These are phyloP conservation scores for Micractinium conductrix DNA, from an alignment of 139 green algal genomes.

Conservation along the genomic window DNA sequence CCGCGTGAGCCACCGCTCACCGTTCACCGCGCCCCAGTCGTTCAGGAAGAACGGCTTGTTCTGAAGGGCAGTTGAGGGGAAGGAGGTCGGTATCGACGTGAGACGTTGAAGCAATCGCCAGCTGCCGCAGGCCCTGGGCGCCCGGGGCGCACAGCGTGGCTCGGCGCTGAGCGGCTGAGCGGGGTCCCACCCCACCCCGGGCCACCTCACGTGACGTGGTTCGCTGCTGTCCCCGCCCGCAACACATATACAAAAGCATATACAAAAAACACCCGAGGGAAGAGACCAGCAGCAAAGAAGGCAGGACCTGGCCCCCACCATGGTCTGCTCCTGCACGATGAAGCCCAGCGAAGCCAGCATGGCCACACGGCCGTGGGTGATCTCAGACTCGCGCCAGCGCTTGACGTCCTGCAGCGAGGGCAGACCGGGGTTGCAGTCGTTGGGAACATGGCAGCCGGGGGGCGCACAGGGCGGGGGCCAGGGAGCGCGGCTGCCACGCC, in stretches of 20 bases:
- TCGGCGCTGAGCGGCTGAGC: too few species aligned
- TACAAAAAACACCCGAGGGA: neutral
- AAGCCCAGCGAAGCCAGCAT: slow-evolving; percentile 85
- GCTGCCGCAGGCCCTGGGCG: too few species aligned
- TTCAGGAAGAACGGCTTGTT: neutral
- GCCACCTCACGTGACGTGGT: too few species aligned
- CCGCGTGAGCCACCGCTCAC: too few species aligned
- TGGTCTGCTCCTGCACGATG: slow-evolving; percentile 1
- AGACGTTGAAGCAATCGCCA: too few species aligned
- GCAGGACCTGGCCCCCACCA: neutral
- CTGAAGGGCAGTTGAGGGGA: neutral
- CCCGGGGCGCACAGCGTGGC: too few species aligned
- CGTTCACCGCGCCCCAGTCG: neutral
- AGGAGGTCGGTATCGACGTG: too few species aligned
- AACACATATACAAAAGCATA: too few species aligned
- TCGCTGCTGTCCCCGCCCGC: too few species aligned
- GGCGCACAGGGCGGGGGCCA: neutral
- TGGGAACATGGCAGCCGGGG: neutral
- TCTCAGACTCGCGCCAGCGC: slow-evolving; percentile 94
- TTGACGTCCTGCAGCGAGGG: slow-evolving; percentile 52
- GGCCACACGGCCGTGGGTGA: slow-evolving; percentile 93
- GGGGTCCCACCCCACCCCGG: too few species aligned
- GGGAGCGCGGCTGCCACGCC: neutral
- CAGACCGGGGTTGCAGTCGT: neutral
- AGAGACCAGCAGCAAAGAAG: neutral